Evolutionary conservation across 345 rosid genomes (phyloP), one percentile per base, ranked within the genome.

Genomic region (Populus nigra): DNA sequence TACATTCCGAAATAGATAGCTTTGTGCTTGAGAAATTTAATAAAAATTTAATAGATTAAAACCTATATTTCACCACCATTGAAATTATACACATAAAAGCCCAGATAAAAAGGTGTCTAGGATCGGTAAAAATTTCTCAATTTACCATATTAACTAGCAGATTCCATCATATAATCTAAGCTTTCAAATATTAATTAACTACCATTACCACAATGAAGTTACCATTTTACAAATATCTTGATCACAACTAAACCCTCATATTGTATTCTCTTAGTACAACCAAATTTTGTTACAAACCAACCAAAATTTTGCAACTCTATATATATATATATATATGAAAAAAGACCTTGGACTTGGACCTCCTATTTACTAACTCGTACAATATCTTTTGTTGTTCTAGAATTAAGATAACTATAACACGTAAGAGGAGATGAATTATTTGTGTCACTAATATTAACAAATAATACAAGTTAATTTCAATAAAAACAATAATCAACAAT

Each of bases 281-380:
- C 27, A 27, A 27, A 27, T 27, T 27, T 27, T 27, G 18, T 31
- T 10, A 65, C 68, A 65, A 29, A 12, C 68, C 1, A 72, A 3
- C 77, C 69, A 74, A 74, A 74, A 74, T 74, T 74, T 61, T 62
- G 59, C 69, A 16, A 16, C 57, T 25, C 35, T 9, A 18, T 2
- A n/a, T n/a, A n/a, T n/a, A n/a, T n/a, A n/a, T 1, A 27, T 27
- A 27, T 27, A 45, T 7, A 65, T 23, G 23, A 71, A 63, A 71
- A 62, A 29, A 41, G 38, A 50, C 27, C 15, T 0, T 53, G 5
- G 16, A 53, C 11, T 27, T 27, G 27, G 27, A 35, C 7, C 8
- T 1, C 31, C 18, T 29, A 20, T 66, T 81, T 77, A 79, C 69
- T 77, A 55, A 38, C 73, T 81, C 47, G 76, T 68, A 25, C 87